Base-by-base conservation (phyloP, 2,329 filamentous ascomycete species). In the Penicillium sp. region DNA sequence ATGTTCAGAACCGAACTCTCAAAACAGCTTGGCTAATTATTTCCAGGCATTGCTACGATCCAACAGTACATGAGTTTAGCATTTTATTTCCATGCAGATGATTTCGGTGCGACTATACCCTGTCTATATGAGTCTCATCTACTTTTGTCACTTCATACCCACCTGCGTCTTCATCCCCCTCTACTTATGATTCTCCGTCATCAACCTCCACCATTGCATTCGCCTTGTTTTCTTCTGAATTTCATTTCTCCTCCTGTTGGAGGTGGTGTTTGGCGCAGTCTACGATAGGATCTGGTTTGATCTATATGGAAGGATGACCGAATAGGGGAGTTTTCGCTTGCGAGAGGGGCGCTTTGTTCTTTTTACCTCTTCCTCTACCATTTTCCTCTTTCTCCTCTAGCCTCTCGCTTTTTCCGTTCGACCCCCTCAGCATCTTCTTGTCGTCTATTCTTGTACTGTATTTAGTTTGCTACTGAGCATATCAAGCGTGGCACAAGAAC, bases 1-100 rank as follows among this genome's bases (percentile, higher is more conserved):
- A 59, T 58, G 51, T 56, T 58, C 18, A 38, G 34, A 44, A 42
- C 26, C 31, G 37, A 44, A 48, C 18, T 16, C 6, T 22, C 37
- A 13, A 20, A 58, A 34, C 42, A 51, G 35, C 40, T 22, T 46
- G 49, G 52, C 60, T 61, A 61, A 57, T 53, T 39, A 16, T 50
- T 42, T 24, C 44, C 48, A 77, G 74, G 72, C 79, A 58, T 64
- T 80, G 57, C 68, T 80, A 61, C 75, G 79, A 60, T 79, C 78
- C 55, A 78, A 81, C 64, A 81, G 78, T 69, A 78, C 75, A 65
- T 81, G 70, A 76, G 61, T 61, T 63, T 50, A 57, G 62, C 59
- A 58, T 61, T 66, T 62, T 63, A 60, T 61, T 63, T 67, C 50
- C 58, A 60, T 62, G 59, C 64, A 61, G 55, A 62, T 66, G 64